A percentile compares a stretch with the other conserved stretches of the same genome.
Evolutionary conservation across 2,329 filamentous ascomycete species (phyloP).

Genomic region (Aureobasidium subglaciale): DNA sequence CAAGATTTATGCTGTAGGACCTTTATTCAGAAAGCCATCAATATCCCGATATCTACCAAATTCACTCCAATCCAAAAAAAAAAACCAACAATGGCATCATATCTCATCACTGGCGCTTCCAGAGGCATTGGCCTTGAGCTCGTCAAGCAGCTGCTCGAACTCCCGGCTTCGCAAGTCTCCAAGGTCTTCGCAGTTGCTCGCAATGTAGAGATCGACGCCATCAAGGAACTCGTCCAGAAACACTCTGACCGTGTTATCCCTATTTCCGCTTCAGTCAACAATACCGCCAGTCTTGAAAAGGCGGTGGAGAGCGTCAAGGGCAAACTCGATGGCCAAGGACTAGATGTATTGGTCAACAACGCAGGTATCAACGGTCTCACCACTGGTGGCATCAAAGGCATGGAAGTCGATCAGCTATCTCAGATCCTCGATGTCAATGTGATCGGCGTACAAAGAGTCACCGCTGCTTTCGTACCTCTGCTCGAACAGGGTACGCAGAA

Average conservation of each 20-base stretch:
- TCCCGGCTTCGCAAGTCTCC: slow-evolving; percentile 27
- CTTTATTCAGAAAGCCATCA: too few relatives aligned
- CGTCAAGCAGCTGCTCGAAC: slow-evolving; percentile 26
- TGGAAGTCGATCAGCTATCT: slow-evolving; percentile 21
- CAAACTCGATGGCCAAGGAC: slow-evolving; percentile 31
- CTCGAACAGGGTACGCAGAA: slow-evolving; percentile 33
- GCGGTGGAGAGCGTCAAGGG: slow-evolving; percentile 30
- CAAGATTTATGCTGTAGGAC: too few relatives aligned
- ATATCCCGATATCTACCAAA: too few relatives aligned
- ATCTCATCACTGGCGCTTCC: slow-evolving; percentile 31
- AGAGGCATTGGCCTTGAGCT: slow-evolving; percentile 33
- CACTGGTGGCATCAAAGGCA: slow-evolving; percentile 13
- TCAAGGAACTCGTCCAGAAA: slow-evolving; percentile 30
- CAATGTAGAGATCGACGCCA: slow-evolving; percentile 25
- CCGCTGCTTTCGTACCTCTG: slow-evolving; percentile 32
- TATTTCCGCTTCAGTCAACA: slow-evolving; percentile 34
- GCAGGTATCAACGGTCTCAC: slow-evolving; percentile 28
- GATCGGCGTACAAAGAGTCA: slow-evolving; percentile 34
- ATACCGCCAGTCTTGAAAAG: slow-evolving; percentile 28
- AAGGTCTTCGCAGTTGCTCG: slow-evolving; percentile 37
- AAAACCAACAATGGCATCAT: slow-evolving; percentile 24
- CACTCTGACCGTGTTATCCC: slow-evolving; percentile 32
- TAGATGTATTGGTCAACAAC: slow-evolving; percentile 44
- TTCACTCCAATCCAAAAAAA: not conserved
- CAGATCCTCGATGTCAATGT: slow-evolving; percentile 33